phyloP scores from a whole-genome alignment of 495 filamentous ascomycete species.

The Gamarada debralockiae region DNA sequence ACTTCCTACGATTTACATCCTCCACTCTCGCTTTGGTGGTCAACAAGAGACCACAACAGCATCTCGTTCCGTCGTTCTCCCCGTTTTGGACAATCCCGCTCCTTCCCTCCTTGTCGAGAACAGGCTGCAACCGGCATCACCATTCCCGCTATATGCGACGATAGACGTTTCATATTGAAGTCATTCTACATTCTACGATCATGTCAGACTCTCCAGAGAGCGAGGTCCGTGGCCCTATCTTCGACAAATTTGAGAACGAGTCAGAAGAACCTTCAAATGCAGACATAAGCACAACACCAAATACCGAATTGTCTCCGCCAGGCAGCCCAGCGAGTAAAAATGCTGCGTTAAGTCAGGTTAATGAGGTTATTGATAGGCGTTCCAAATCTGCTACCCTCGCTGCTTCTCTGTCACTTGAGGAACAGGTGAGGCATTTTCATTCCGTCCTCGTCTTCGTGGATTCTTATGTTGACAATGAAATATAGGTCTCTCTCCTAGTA shows the following conservation, averaged over 20 bases:
- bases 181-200: not conserved
- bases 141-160: no score
- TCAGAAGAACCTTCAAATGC: conserved; percentile 27
- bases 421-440: conserved; percentile 42
- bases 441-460: not conserved
- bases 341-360: not conserved
- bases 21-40: not conserved
- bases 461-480: conserved; percentile 21
- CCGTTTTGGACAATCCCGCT: no score
- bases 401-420: conserved; percentile 42
- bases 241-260: conserved; percentile 20
- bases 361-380: conserved; percentile 6
- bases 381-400: conserved; percentile 33
- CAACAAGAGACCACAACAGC: not conserved
- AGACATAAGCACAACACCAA: conserved; percentile 41
- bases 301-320: conserved; percentile 48
- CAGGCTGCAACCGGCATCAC: not conserved
- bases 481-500: conserved; percentile 53
- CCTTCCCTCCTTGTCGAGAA: not conserved
- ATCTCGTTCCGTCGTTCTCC: not conserved
- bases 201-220: conserved; percentile 19
- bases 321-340: conserved; percentile 37
- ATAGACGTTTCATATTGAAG: no score
- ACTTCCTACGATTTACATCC: not conserved
- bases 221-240: conserved; percentile 13